A percentile compares a stretch with the other conserved stretches of the same genome.
phyloP scores from a whole-genome alignment of 352 stramenopile genomes.

The Phytophthora cactorum region DNA sequence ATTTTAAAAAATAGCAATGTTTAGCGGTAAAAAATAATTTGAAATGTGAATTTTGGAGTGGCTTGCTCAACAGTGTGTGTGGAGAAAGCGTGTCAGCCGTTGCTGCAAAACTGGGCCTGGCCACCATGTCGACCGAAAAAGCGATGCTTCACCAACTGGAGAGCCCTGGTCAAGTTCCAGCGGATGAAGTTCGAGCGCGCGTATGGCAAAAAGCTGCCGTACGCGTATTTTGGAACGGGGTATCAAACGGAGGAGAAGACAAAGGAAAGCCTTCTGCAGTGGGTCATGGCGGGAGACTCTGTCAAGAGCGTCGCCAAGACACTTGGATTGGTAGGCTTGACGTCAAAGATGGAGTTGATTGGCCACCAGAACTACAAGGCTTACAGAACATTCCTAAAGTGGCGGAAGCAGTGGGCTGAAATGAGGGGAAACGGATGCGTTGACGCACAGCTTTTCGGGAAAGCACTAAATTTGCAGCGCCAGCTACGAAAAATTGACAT shows the following conservation, averaged over 20 bases:
- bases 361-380: background rate
- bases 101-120: background rate
- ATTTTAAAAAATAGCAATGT: too few relatives aligned
- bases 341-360: background rate
- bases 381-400: background rate
- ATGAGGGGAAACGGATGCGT: background rate
- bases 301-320: background rate
- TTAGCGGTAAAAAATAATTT: too few relatives aligned
- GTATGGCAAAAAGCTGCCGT: background rate
- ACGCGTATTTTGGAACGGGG: background rate
- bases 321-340: background rate
- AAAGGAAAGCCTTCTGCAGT: background rate
- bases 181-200: background rate
- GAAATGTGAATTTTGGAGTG: too few relatives aligned
- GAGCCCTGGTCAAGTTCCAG: background rate
- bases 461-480: too few relatives aligned
- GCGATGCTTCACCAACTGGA: background rate
- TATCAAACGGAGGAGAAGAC: background rate
- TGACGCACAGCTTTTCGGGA: too few relatives aligned
- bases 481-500: too few relatives aligned
- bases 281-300: background rate
- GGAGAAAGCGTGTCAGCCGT: background rate
- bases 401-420: background rate
- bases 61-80: background rate
- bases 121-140: background rate